Conservation (phyloP, 768 basidiomycete species). For the Lactarius pseudohatsudake region DNA sequence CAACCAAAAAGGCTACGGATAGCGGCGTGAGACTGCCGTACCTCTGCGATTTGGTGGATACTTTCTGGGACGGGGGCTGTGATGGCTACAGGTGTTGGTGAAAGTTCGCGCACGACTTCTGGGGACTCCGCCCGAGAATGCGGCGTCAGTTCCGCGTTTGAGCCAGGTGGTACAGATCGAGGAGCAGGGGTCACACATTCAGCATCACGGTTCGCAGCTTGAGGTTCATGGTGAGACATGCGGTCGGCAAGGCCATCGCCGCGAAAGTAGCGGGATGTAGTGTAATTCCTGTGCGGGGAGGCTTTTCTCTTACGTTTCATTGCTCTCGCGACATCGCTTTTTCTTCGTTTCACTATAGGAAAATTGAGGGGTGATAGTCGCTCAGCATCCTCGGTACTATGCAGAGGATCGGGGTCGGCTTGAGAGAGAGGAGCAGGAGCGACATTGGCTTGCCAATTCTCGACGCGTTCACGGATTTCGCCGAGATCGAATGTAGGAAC, state of each 20-base stretch:
- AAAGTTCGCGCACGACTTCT: not conserved
- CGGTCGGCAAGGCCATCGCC: not conserved
- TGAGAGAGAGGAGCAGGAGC: slow-evolving; percentile 10
- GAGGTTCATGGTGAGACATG: not conserved
- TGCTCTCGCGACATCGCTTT: slow-evolving; percentile 7
- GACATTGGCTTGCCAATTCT: slow-evolving; percentile 22
- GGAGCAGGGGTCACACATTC: not conserved
- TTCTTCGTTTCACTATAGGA: slow-evolving; percentile 9
- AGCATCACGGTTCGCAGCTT: not conserved
- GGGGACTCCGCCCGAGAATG: not conserved
- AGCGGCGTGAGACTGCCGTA: not conserved
- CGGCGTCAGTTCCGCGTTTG: not conserved
- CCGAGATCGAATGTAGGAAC: not conserved
- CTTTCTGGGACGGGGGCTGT: not conserved
- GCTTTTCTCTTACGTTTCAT: slow-evolving; percentile 10
- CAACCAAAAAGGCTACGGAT: not conserved
- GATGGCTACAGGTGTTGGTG: not conserved
- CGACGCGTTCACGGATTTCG: slow-evolving; percentile 20
- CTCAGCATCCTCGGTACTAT: not conserved
- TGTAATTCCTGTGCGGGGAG: not conserved
- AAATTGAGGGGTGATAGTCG: slow-evolving; percentile 14
- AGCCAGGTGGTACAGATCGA: slow-evolving; percentile 1
- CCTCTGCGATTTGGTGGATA: slow-evolving; percentile 24
- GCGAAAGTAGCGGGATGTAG: slow-evolving; percentile 20
- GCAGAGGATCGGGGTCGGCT: not conserved